Percentiles rank a stretch among this genome's conserved stretches.
phyloP scores from a whole-genome alignment of 495 filamentous ascomycete species.

The Lophiostoma macrostomum region DNA sequence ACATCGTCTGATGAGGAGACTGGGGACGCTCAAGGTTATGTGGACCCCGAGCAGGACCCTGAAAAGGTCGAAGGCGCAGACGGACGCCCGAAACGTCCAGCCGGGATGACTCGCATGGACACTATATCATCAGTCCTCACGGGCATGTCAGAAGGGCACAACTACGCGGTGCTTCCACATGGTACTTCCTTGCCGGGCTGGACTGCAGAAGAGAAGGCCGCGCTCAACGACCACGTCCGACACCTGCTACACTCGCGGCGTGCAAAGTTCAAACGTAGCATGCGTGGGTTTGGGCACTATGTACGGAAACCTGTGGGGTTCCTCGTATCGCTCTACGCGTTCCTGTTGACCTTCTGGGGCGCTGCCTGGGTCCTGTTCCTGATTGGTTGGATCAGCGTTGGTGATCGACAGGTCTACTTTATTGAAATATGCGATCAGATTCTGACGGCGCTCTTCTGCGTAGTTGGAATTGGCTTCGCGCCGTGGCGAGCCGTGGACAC shows the following conservation, averaged over 20 bases:
- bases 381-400: slow-evolving; percentile 82
- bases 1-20: slow-evolving; percentile 15
- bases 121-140: slow-evolving; percentile 28
- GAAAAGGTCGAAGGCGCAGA: background rate
- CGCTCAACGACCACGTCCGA: slow-evolving; percentile 75
- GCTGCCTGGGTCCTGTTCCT: slow-evolving; percentile 80
- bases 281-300: slow-evolving; percentile 75
- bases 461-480: slow-evolving; percentile 72
- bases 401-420: slow-evolving; percentile 61
- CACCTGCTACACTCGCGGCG: slow-evolving; percentile 76
- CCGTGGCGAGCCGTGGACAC: slow-evolving; percentile 75
- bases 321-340: slow-evolving; percentile 72
- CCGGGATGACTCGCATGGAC: background rate
- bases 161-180: slow-evolving; percentile 61
- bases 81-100: background rate
- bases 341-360: slow-evolving; percentile 73
- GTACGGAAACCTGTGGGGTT: slow-evolving; percentile 69
- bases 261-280: slow-evolving; percentile 67
- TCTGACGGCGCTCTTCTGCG: slow-evolving; percentile 70
- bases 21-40: background rate
- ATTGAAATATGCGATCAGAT: slow-evolving; percentile 76
- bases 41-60: background rate
- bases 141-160: slow-evolving; percentile 26
- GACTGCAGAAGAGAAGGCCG: slow-evolving; percentile 62
- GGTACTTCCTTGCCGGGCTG: slow-evolving; percentile 67